Evolutionary conservation across 352 stramenopile species (phyloP), one percentile per base, ranked within the genome.

Genomic region (Pythium oligandrum): DNA sequence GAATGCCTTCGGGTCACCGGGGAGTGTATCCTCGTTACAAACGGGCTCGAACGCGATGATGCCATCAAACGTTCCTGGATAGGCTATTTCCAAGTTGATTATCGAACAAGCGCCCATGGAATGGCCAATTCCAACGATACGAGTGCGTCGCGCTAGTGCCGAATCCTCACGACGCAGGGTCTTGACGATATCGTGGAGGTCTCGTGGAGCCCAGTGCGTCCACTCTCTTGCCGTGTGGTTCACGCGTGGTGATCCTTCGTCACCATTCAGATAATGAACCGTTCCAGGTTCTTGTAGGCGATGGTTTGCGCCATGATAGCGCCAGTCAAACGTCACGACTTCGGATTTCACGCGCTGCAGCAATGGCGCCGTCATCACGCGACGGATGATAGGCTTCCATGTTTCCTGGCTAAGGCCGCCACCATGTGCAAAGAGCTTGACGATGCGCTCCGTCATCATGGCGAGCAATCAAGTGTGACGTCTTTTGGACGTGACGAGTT

Each of bases 21-120:
- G 48, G 34, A 38, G 8, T 30, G n/a, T 10, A 9, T 35, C 44
- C 26, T 11, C 45, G n/a, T 61, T 40, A 10, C 40, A 75, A 34
- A 83, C 63, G 2, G 73, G 70, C 39, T 83, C 73, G 48, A 83
- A 83, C 34, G 75, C 58, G 30, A 83, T 74, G 51, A 78, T 59
- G 5, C 61, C 63, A 38, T 71, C 66, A 36, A 84, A 77, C 3
- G 68, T 84, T n/a, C 73, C 70, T 8, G 73, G 73, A 40, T 67
- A 47, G 4, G 40, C 52, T 10, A 64, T 59, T 51, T 84, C 73
- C 1, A 63, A 59, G 11, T 63, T 60, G 64, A 73, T 70, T 4
- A 81, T 58, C 3, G 59, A 63, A 3, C 61, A 48, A 0, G 68
- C 63, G 31, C 73, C 73, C 70, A 84, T 73, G 1, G 68, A 84